Base-by-base conservation (phyloP, 306 rosid species). In the Coriaria nepalensis region DNA sequence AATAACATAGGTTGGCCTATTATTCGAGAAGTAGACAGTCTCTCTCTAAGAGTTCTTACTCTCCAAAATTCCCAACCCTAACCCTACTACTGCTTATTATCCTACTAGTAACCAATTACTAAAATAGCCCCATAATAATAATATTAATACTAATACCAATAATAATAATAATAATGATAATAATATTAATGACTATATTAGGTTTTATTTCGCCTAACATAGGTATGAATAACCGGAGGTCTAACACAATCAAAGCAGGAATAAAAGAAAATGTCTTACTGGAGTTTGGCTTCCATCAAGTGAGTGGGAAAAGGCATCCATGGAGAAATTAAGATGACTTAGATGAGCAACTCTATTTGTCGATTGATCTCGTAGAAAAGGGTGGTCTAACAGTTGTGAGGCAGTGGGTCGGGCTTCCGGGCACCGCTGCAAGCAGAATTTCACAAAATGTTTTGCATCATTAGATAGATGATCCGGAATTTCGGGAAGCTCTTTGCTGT, bases 401-500 rank as follows among this genome's bases (percentile, higher is more conserved):
- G 98, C 96, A 11, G 81, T 47, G 8, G 98, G 98, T 40, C 98
- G 96, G 53, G 75, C 71, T 7, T 45, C 69, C 6, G 94, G 95
- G 47, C 81, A 81, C 63, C 98, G 77, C 54, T 85, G 84, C 79
- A 90, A 75, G 65, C 98, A 90, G 49, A 41, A 58, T 57, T 70
- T 78, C 68, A 90, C 81, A 57, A 90, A 85, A 60, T 36, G 60
- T 64, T 75, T 90, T 34, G 94, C 98, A 43, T 90, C 96, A n/a
- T 53, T 43, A 6, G 98, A 90, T 55, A 90, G 98, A 72, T 68
- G 65, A 58, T 85, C 95, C 4, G 98, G 98, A 54, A 90, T 90
- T 51, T 79, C 85, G 36, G 98, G 98, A 68, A 75, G 75, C 52
- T 90, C 98, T 72, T 79, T 90, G 85, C 95, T 85, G 80, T 82